A percentile compares a stretch with the other conserved stretches of the same genome.
Conservation (phyloP, 2,329 filamentous ascomycete genomes). For the Penicillium sclerotiorum region DNA sequence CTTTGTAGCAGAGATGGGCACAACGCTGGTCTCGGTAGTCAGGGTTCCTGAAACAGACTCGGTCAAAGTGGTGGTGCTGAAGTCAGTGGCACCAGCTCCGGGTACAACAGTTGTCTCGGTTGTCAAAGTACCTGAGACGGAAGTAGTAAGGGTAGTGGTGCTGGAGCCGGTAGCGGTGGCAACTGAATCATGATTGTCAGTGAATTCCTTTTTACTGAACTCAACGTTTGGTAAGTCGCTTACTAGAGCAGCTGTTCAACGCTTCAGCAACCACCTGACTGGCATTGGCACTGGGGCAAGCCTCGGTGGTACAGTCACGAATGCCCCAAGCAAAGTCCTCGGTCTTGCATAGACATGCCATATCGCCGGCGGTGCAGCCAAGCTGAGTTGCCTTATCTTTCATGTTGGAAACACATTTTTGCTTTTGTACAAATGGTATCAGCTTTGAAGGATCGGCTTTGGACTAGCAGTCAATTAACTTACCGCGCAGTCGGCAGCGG, state of each 20-base stretch:
- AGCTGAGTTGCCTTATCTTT: slow-evolving; percentile 39
- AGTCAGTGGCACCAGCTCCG: neutral
- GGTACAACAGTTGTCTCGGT: neutral
- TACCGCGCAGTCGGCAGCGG: slow-evolving; percentile 32
- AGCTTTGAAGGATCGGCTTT: too few relatives aligned
- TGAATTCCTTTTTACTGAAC: slow-evolving; percentile 4
- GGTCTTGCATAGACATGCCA: slow-evolving; percentile 42
- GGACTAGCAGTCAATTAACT: too few relatives aligned
- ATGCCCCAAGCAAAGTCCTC: slow-evolving; percentile 47
- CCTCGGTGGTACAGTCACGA: slow-evolving; percentile 49
- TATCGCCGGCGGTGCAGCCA: slow-evolving; percentile 41
- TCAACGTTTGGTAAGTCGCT: slow-evolving; percentile 1
- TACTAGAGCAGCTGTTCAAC: slow-evolving; percentile 38
- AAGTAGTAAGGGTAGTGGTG: neutral
- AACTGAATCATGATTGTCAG: neutral
- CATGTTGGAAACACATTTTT: slow-evolving; percentile 51
- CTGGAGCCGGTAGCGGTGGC: neutral
- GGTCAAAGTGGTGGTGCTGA: neutral
- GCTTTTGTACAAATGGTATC: too few relatives aligned
- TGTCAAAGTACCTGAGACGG: neutral
- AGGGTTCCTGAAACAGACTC: neutral
- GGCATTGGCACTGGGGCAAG: slow-evolving; percentile 44
- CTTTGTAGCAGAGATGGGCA: slow-evolving; percentile 6
- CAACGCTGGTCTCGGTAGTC: neutral
- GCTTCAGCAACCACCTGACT: slow-evolving; percentile 36